Evolutionary conservation across 176 grass and related monocot species (phyloP).

Genomic region (Eremochloa ophiuroides): DNA sequence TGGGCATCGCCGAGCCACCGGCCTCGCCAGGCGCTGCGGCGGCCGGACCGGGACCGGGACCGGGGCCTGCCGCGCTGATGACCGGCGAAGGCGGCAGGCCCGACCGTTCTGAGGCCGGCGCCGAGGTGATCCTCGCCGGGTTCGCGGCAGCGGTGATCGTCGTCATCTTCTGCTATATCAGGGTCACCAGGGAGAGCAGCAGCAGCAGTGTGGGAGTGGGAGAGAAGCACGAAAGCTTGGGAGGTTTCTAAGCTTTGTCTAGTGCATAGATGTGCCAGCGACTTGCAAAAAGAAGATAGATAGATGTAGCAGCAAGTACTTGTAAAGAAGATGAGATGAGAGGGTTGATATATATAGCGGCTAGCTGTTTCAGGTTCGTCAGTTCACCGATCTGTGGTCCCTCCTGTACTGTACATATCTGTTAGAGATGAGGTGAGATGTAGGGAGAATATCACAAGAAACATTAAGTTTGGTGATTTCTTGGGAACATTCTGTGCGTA

Average conservation of each 20-base stretch:
- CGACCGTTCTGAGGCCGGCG: constrained; percentile 60
- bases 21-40: constrained; percentile 14
- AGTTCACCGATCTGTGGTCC: neutral
- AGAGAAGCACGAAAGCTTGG: neutral
- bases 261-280: neutral
- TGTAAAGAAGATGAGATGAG: neutral
- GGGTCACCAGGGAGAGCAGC: constrained; percentile 51
- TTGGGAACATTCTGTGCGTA: no score
- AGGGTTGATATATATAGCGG: neutral
- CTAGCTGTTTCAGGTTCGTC: neutral
- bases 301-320: neutral
- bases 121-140: constrained; percentile 71
- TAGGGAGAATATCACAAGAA: neutral
- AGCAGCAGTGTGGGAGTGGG: neutral
- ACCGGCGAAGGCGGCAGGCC: neutral
- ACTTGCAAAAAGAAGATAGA: no score
- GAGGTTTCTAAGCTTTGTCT: neutral
- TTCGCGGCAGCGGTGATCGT: constrained; percentile 56
- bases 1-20: constrained; percentile 39
- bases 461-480: neutral
- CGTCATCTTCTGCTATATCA: constrained; percentile 71
- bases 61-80: no score
- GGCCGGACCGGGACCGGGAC: neutral
- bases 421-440: neutral
- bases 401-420: neutral